These are phyloP conservation scores for Scytalidium lignicola DNA, from an alignment of 2,329 filamentous ascomycete species.

Conservation along the genomic window DNA sequence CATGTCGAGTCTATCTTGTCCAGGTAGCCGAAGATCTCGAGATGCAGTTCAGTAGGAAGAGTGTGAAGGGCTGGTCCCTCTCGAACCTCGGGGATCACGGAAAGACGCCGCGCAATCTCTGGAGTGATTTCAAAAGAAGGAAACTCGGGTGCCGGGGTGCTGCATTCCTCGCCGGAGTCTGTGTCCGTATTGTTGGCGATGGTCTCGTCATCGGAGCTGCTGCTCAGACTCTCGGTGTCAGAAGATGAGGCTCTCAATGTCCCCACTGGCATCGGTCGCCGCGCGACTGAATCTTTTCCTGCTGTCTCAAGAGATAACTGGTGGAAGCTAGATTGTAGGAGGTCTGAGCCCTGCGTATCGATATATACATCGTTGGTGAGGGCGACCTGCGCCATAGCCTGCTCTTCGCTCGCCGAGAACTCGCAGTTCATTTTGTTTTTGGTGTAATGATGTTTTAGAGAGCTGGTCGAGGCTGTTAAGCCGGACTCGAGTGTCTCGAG, in stretches of 20 bases:
- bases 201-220: background rate
- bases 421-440: background rate
- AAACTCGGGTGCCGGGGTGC: background rate
- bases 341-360: background rate
- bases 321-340: background rate
- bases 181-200: background rate
- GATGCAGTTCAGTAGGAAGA: constrained; percentile 56
- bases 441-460: background rate
- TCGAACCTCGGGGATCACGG: constrained; percentile 8
- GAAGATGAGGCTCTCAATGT: background rate
- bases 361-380: background rate
- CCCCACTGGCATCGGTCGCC: background rate
- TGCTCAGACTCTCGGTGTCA: background rate
- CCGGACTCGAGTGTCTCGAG: no score
- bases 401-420: background rate
- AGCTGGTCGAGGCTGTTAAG: no score
- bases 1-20: constrained; percentile 61
- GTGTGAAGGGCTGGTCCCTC: constrained; percentile 34
- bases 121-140: constrained; percentile 14
- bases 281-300: background rate
- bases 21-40: constrained; percentile 54
- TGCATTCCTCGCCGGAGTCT: background rate
- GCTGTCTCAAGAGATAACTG: background rate
- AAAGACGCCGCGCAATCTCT: constrained; percentile 16
- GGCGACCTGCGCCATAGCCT: background rate